Base-by-base conservation (phyloP, 371 early-diverging fungal species). In the Mucor piriformis region DNA sequence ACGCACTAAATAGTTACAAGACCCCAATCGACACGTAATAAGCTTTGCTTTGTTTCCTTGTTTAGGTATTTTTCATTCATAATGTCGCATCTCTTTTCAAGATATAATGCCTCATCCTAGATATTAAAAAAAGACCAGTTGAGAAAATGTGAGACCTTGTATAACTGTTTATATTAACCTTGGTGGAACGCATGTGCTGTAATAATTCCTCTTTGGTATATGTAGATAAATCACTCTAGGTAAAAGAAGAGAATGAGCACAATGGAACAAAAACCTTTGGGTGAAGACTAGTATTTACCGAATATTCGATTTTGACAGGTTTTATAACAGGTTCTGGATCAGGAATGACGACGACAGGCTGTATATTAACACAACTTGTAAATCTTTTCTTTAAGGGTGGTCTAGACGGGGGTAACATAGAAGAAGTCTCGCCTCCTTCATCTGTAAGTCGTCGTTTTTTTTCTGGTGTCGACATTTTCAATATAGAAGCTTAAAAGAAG, bases 361-460 rank as follows among this genome's bases (percentile, higher is more conserved):
- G 60, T 24, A 62, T 49, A 42, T 67, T 57, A 16, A 62, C 48
- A 20, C 57, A 50, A 4, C 64, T 57, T 3, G 64, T 69, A 42
- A 69, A 69, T 38, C 69, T 33, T 23, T 69, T 69, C 38, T 69
- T 69, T 18, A 69, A 50, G 18, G 69, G 69, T n/a, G 69, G 69
- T 38, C 64, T 44, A 11, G 69, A 55, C 27, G 64, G 61, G 40
- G 51, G 59, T n/a, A 32, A 11, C 2, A 44, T 21, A 53, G 48
- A 27, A 6, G 21, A 49, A 12, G 57, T 10, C 13, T 57, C 57
- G 10, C 40, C 57, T 10, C 10, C 12, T 15, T 49, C 57, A 25
- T 49, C 50, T 21, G 12, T 38, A 12, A 47, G 20, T 27, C 50
- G 48, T 21, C 27, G 37, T 57, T 24, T 57, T 24, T 57, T 57